Evolutionary conservation across 768 basidiomycete species (phyloP), one percentile per base, ranked within the genome.

Genomic region (Amanita phalloides): DNA sequence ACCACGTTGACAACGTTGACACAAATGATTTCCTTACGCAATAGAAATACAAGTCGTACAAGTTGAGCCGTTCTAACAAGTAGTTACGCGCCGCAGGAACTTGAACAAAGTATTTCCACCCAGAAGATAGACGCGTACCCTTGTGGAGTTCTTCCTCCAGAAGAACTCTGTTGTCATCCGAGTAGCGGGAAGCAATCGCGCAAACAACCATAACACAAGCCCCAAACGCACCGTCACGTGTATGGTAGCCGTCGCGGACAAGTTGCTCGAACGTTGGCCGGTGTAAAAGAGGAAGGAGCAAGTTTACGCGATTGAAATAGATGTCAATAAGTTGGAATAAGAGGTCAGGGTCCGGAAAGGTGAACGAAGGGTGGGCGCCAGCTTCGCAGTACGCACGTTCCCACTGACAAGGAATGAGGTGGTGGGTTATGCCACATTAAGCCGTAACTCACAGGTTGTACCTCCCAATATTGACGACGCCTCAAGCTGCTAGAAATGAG

Each of bases 31-130:
- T n/a, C 61, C 76, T 53, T 61, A 82, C 81, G 59, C 74, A 72
- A 58, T 79, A 81, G 20, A 72, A 73, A 61, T 94, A 90, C 21
- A 94, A 66, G 57, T 89, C 86, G 60, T 80, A 79, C 48, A 91
- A 58, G 4, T 73, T 69, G 2, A 84, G 77, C 10, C 75, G 72
- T 0, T 77, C 70, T 17, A 84, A 69, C 32, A 86, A 64, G 0
- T 72, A 73, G 61, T 76, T 77, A 53, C 78, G 74, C 49, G 82
- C 71, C 53, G 78, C 71, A 48, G 83, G 76, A 4, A 88, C 76
- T 62, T 85, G 82, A 21, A 66, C 59, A 54, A 79, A 77, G 60
- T 74, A 86, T 57, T 73, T 73, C 79, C 81, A 85, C 0, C 82
- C 82, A 20, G 71, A 63, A 8, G 77, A 76, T 23, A 73, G 68